Evolutionary conservation across 1,284 basidiomycete genomes (phyloP), one percentile per base, ranked within the genome.

Genomic region (Wallemia ichthyophaga): DNA sequence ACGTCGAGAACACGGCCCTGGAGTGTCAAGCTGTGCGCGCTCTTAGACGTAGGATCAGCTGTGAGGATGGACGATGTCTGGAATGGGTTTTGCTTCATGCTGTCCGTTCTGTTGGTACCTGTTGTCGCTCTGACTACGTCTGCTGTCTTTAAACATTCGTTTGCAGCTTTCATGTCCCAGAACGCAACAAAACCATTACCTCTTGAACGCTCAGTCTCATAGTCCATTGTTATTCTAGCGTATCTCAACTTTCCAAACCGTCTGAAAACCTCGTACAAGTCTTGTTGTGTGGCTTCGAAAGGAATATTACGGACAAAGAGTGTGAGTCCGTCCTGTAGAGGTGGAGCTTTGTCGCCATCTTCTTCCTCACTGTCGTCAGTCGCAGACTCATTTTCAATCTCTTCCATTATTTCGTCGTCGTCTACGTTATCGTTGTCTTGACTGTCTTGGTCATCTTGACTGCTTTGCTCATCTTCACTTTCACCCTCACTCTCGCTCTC

Each of bases 151-250:
- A 96, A 76, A 1, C 81, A 86, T 61, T 80, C 80, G 65, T 92
- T 83, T 2, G 91, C 92, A 62, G 92, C 83, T 61, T 81, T 83
- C 62, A 77, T 79, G 63, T 92, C 88, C 92, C 92, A 96, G 72
- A 94, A 96, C 69, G 89, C 96, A 0, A 84, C 88, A 68, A 99
- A 99, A 0, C 88, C 94, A 0, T 89, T 95, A 9, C 94, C 94
- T 57, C 87, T 76, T 27, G 89, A 87, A 57, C 88, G 81, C 21
- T 82, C 85, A 0, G 83, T 87, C 0, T 76, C 77, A 19, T 74
- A 75, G 66, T 98, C 94, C 71, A 92, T 75, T 0, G 91, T 85
- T 60, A 98, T 85, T 27, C 85, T 80, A 1, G 86, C 91, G 69
- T 98, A 99, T 25, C 89, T 82, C 23, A 99, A 73, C 1, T 88